Evolutionary conservation across 805 yeast species (phyloP), one percentile per base, ranked within the genome.

Genomic region (Brettanomyces naardenensis): DNA sequence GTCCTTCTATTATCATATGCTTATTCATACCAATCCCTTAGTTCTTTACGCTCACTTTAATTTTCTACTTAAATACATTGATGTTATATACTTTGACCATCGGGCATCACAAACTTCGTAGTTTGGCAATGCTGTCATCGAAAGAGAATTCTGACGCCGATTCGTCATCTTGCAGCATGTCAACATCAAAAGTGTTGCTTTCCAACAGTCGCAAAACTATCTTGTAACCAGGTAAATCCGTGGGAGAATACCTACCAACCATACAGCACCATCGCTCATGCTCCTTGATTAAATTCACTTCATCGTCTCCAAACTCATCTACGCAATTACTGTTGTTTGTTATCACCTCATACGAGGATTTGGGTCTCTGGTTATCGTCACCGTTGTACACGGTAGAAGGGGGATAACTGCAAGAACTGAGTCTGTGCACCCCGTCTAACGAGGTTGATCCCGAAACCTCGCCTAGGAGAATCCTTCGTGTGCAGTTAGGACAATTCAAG

Each of bases 221-320:
- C n/a, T 40, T 37, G 33, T 51, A 54, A 1, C 59, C 58, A 3
- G 19, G 21, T 6, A 22, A n/a, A 6, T 29, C 49, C 37, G 10
- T 29, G 32, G 14, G 27, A 26, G 23, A 34, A 38, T 13, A 39
- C 18, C 29, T 37, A 15, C 48, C 48, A 36, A 14, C 46, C 40
- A 53, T 49, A 35, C 65, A 57, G 27, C 66, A 62, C 71, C 71
- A 66, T 14, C 36, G 31, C 25, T 56, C 59, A 38, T 64, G 69
- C 27, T 64, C 69, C 6, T 44, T 45, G 4, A 57, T 29, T 3
- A 63, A 36, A 38, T 64, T 52, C 14, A 62, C 47, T 2, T 44
- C 51, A 2, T 46, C 48, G 43, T 42, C 27, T 27, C 46, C 32
- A 3, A 39, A 47, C 9, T 53, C 52, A 21, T 38, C 49, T 19